Evolutionary conservation across 1,284 basidiomycete species (phyloP).

Genomic region (Ganoderma lucidum): DNA sequence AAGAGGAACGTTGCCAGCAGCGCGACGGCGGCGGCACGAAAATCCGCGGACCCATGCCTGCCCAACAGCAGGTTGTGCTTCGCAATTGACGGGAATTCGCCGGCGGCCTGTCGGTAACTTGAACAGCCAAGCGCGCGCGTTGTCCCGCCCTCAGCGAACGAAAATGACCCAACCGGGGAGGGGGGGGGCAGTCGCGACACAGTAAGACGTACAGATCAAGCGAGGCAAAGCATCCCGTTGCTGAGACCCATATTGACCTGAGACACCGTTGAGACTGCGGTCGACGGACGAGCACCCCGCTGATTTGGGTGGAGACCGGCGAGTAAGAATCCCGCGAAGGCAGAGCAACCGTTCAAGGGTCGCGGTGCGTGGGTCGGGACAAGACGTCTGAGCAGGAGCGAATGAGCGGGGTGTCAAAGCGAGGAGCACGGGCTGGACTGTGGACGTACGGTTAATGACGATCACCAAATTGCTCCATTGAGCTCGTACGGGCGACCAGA

Average conservation of each 20-base stretch:
- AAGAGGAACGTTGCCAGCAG: not conserved
- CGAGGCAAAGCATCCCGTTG: not conserved
- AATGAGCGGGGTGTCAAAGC: not conserved
- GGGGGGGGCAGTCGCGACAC: not conserved
- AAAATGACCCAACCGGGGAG: not conserved
- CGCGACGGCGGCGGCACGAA: constrained; percentile 9
- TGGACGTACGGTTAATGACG: not conserved
- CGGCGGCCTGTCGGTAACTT: constrained; percentile 2
- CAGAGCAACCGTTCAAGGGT: not conserved
- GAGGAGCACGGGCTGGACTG: not conserved
- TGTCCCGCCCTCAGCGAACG: not conserved
- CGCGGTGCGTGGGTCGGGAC: not conserved
- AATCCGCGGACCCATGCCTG: not conserved
- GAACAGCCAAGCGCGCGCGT: not conserved
- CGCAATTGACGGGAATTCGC: not conserved
- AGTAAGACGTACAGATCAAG: not conserved
- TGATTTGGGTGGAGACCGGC: not conserved
- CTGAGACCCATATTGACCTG: not conserved
- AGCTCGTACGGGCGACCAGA: not conserved
- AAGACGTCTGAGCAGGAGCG: not conserved
- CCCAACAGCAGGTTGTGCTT: not conserved
- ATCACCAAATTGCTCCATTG: constrained; percentile 2
- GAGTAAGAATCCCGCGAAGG: not conserved
- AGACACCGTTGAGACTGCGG: constrained; percentile 7
- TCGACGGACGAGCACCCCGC: not conserved